A percentile compares a stretch with the other conserved stretches of the same genome.
phyloP scores from a whole-genome alignment of 2,329 filamentous ascomycete genomes.

The Periconia sp. region DNA sequence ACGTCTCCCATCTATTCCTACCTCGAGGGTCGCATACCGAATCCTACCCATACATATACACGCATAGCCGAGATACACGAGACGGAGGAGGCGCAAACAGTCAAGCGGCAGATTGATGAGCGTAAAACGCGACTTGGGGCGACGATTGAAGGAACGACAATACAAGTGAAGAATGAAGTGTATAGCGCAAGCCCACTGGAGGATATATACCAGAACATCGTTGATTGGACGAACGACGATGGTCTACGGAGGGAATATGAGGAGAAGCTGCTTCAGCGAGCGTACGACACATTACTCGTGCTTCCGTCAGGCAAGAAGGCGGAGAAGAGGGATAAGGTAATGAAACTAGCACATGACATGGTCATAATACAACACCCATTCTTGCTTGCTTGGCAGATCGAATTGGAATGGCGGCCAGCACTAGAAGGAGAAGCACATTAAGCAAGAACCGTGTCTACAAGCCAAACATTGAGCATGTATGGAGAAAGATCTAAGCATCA shows the following conservation, averaged over 20 bases:
- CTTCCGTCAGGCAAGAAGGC: conserved; percentile 71
- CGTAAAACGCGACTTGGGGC: conserved; percentile 87
- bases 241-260: conserved; percentile 83
- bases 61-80: conserved; percentile 84
- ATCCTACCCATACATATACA: conserved; percentile 80
- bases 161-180: conserved; percentile 87
- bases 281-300: conserved; percentile 77
- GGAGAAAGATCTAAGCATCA: background rate
- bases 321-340: conserved; percentile 72
- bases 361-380: conserved; percentile 94
- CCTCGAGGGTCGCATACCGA: conserved; percentile 82
- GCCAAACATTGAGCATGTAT: too few species aligned
- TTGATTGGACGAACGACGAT: conserved; percentile 90
- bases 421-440: conserved; percentile 38
- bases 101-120: conserved; percentile 89
- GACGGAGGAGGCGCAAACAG: conserved; percentile 82
- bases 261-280: conserved; percentile 84
- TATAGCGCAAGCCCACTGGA: conserved; percentile 78
- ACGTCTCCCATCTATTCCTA: conserved; percentile 79
- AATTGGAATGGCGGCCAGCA: conserved; percentile 79
- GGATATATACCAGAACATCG: conserved; percentile 78
- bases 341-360: conserved; percentile 85
- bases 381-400: conserved; percentile 87
- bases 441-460: too few species aligned
- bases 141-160: conserved; percentile 79